Base-by-base conservation (phyloP, 176 grass and related monocot species). In the Areca catechu region DNA sequence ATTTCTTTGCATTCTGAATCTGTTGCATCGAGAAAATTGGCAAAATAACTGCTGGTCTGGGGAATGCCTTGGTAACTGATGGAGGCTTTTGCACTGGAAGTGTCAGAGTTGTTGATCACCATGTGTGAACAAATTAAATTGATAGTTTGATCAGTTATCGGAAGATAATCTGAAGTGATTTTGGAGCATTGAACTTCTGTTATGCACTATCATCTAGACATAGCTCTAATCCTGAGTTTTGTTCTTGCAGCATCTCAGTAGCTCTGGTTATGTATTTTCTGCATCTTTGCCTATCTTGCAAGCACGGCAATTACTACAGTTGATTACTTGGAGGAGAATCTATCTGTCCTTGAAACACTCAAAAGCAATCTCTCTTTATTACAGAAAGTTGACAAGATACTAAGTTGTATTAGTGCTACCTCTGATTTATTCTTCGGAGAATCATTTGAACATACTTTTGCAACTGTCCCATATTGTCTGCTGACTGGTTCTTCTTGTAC, bases 1-100 rank as follows among this genome's bases (percentile, higher is more conserved):
- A 21, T 16, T 27, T 71, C 5, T 22, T 56, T 18, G 20, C 16
- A 59, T 66, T 60, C 69, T 50, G 73, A 47, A 77, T 56, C 58
- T 64, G 65, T 43, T n/a, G 23, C 61, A 61, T 57, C 61, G 86
- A 96, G 16, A 88, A 96, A 79, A 85, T 96, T 74, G 92, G 90
- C 76, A 96, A 90, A 62, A 96, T 90, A 60, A 96, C 92, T 65
- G 92, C 92, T 69, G 86, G 86, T 67, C 90, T 96, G 92, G 92
- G 92, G 68, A 96, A 96, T 79, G 83, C 92, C 28, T 61, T 90
- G 57, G 92, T 86, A 48, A 96, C 80, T 54, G 86, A 96, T 65
- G 92, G 92, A 60, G 92, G 92, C 18, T 96, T 96, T 72, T 96
- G 92, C 77, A 88, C 86, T 51, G 86, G 86, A 82, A 90, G 78